phyloP scores from a whole-genome alignment of 1,139 yeast genomes.

The Saccharomyces pastorianus region DNA sequence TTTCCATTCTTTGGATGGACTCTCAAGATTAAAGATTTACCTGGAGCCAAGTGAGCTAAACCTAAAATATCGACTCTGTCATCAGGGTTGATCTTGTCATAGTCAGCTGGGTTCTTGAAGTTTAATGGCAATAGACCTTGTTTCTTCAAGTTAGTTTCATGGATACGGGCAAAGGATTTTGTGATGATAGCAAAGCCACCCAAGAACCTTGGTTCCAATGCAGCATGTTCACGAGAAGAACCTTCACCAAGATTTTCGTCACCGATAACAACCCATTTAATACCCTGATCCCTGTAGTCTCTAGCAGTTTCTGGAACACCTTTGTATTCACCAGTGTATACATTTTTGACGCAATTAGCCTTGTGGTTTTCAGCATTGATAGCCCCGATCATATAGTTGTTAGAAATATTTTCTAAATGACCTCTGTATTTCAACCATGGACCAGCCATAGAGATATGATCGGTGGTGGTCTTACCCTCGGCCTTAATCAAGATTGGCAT shows the following conservation, averaged over 20 bases:
- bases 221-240: constrained; percentile 99
- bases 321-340: constrained; percentile 81
- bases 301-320: constrained; percentile 97
- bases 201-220: constrained; percentile 97
- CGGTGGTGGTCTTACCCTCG: constrained; percentile 97
- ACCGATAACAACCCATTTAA: constrained; percentile 96
- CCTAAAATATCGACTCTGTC: constrained; percentile 88
- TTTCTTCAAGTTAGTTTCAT: constrained; percentile 89
- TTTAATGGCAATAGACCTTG: constrained; percentile 97
- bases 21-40: constrained; percentile 77
- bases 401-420: constrained; percentile 96
- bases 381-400: constrained; percentile 99
- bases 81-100: constrained; percentile 86
- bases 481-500: constrained; percentile 95
- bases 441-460: constrained; percentile 99
- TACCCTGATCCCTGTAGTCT: constrained; percentile 87
- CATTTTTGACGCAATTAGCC: constrained; percentile 87
- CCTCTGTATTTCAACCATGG: constrained; percentile 99
- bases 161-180: constrained; percentile 96
- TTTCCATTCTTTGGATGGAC: constrained; percentile 83
- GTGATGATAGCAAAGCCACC: constrained; percentile 97
- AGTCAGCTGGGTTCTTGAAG: constrained; percentile 80
- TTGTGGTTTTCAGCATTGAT: constrained; percentile 93
- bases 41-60: constrained; percentile 82
- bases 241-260: constrained; percentile 99